Conservation (phyloP, 106 monocot genomes). For the Amphibolis antarctica region DNA sequence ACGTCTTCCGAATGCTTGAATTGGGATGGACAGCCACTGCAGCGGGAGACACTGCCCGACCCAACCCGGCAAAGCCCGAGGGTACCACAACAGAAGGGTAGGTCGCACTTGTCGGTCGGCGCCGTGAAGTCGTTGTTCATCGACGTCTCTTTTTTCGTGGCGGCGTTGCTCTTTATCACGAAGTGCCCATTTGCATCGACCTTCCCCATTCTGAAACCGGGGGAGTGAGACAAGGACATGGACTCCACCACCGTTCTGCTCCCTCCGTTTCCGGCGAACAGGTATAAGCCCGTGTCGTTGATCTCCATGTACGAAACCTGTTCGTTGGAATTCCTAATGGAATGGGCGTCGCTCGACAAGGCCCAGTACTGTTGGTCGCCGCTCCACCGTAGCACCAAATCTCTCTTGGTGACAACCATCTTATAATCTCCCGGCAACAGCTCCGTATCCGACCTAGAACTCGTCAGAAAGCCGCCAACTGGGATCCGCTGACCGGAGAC, state of each 20-base stretch:
- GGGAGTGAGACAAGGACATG: neutral
- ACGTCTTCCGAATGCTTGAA: constrained; percentile 17
- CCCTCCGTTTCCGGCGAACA: constrained; percentile 12
- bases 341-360: constrained; percentile 34
- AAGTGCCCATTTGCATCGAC: constrained; percentile 38
- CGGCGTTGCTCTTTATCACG: constrained; percentile 14
- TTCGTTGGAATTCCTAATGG: constrained; percentile 23
- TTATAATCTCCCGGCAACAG: constrained; percentile 31
- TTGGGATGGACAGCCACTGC: constrained; percentile 46
- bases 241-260: neutral
- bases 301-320: constrained; percentile 28
- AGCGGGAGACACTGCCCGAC: constrained; percentile 12
- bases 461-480: constrained; percentile 23
- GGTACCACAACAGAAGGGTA: constrained; percentile 40
- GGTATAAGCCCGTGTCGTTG: constrained; percentile 48
- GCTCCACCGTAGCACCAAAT: constrained; percentile 38
- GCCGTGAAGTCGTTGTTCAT: constrained; percentile 28
- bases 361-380: constrained; percentile 51
- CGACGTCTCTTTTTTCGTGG: neutral
- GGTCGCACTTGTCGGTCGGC: constrained; percentile 35
- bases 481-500: constrained; percentile 46
- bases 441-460: constrained; percentile 23
- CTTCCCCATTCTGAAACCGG: constrained; percentile 31
- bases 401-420: constrained; percentile 30
- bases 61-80: constrained; percentile 39